phyloP scores from a whole-genome alignment of 805 yeast genomes.

The Candida maesae region DNA sequence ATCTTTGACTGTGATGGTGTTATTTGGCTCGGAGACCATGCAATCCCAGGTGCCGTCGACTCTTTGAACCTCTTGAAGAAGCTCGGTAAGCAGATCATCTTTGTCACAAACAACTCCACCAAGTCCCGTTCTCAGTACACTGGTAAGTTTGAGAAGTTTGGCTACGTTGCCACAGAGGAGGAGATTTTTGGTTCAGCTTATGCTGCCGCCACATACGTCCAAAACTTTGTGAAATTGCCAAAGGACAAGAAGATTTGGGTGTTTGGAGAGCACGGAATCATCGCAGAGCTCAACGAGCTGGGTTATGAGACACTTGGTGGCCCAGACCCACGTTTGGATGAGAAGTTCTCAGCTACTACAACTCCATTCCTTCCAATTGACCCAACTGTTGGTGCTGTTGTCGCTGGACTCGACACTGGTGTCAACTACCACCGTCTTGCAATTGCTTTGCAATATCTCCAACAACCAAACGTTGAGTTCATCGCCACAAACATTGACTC shows the following conservation, averaged over 20 bases:
- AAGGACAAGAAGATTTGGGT: slow-evolving; percentile 81
- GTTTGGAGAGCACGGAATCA: slow-evolving; percentile 84
- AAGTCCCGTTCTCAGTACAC: slow-evolving; percentile 80
- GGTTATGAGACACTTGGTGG: slow-evolving; percentile 87
- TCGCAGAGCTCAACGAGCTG: slow-evolving; percentile 66
- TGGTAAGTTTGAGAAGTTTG: slow-evolving; percentile 63
- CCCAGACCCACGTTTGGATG: slow-evolving; percentile 57
- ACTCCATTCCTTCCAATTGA: slow-evolving; percentile 58
- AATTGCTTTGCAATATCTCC: slow-evolving; percentile 75
- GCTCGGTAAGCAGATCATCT: slow-evolving; percentile 64
- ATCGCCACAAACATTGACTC: slow-evolving; percentile 94
- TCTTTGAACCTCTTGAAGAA: slow-evolving; percentile 57
- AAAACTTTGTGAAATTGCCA: slow-evolving; percentile 69
- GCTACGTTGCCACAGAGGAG: slow-evolving; percentile 40
- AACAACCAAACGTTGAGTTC: slow-evolving; percentile 59
- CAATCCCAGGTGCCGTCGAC: slow-evolving; percentile 76
- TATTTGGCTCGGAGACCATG: slow-evolving; percentile 83
- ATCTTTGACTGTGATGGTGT: slow-evolving; percentile 98
- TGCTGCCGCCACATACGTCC: slow-evolving; percentile 84
- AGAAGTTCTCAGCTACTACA: slow-evolving; percentile 52
- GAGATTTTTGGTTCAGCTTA: slow-evolving; percentile 91
- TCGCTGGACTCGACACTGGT: slow-evolving; percentile 78
- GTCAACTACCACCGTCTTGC: slow-evolving; percentile 82
- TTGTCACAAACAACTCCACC: slow-evolving; percentile 95
- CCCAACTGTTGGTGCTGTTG: slow-evolving; percentile 76